phyloP scores from a whole-genome alignment of 2,329 filamentous ascomycete species.

The Hymenotorrendiella dingleyae region DNA sequence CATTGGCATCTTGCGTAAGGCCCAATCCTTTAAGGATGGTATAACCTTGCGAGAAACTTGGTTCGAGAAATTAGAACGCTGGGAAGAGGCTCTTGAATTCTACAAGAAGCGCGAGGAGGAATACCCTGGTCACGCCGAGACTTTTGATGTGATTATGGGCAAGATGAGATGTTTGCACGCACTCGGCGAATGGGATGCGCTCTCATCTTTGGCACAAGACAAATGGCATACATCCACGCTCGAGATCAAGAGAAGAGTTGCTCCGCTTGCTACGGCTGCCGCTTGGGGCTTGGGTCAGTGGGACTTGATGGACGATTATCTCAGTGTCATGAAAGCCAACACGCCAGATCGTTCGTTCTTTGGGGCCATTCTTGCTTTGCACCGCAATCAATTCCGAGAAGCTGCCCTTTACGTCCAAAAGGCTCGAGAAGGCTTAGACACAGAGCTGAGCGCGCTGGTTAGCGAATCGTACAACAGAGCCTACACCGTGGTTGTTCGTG shows the following conservation, averaged over 20 bases:
- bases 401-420: conserved; percentile 85
- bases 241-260: conserved; percentile 85
- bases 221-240: conserved; percentile 87
- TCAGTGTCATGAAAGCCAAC: conserved; percentile 88
- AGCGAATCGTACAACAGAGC: conserved; percentile 97
- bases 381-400: conserved; percentile 92
- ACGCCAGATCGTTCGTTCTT: conserved; percentile 97
- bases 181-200: conserved; percentile 91
- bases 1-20: conserved; percentile 94
- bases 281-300: conserved; percentile 96
- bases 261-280: conserved; percentile 87
- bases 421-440: conserved; percentile 88
- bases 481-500: conserved; percentile 94
- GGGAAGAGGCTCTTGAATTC: conserved; percentile 92
- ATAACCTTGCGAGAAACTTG: conserved; percentile 96
- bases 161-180: conserved; percentile 99
- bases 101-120: conserved; percentile 82
- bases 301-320: conserved; percentile 96
- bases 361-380: conserved; percentile 87
- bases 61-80: conserved; percentile 97
- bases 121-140: conserved; percentile 70
- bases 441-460: conserved; percentile 91
- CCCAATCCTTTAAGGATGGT: conserved; percentile 86
- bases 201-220: conserved; percentile 82
- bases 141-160: conserved; percentile 96